A percentile compares a stretch with the other conserved stretches of the same genome.
These are phyloP conservation scores for Helotiales sp. DNA, from an alignment of 2,329 filamentous ascomycete species.

Conservation along the genomic window DNA sequence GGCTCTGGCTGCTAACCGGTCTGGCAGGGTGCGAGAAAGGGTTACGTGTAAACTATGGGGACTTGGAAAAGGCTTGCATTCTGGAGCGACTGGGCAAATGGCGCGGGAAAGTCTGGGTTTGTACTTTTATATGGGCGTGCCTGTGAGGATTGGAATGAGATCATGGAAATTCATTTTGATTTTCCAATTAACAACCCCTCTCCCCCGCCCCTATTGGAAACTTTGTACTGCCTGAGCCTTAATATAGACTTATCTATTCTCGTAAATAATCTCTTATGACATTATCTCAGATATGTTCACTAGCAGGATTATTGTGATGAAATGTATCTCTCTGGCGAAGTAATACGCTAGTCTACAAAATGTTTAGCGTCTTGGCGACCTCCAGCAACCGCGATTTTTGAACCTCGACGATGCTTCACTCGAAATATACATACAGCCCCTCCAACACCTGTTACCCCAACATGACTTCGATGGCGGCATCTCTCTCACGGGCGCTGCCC, in stretches of 20 bases:
- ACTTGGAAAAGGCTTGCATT: slow-evolving; percentile 8
- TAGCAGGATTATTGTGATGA: no score
- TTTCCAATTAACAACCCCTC: neutral
- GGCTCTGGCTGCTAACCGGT: slow-evolving; percentile 18
- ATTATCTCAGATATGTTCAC: no score
- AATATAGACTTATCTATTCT: neutral
- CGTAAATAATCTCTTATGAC: no score
- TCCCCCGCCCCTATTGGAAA: neutral
- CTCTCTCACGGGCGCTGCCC: slow-evolving; percentile 79
- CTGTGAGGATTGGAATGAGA: slow-evolving; percentile 12
- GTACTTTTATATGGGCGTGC: slow-evolving; percentile 10
- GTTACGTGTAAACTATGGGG: slow-evolving; percentile 61
- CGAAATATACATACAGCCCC: slow-evolving; percentile 20
- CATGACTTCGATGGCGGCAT: slow-evolving; percentile 72
- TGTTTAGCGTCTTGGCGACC: neutral
- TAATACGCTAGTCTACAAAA: neutral
- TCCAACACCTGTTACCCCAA: slow-evolving; percentile 28
- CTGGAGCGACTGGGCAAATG: slow-evolving; percentile 14
- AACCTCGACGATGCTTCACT: slow-evolving; percentile 18
- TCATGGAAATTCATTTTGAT: neutral
- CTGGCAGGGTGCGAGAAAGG: slow-evolving; percentile 66
- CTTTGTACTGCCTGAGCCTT: neutral
- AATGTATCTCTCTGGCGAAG: no score
- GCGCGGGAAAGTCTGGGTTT: slow-evolving; percentile 12
- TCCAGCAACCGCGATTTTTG: slow-evolving; percentile 25